Evolutionary conservation across 352 stramenopile genomes (phyloP).

Genomic region (Blastocystis sp.): DNA sequence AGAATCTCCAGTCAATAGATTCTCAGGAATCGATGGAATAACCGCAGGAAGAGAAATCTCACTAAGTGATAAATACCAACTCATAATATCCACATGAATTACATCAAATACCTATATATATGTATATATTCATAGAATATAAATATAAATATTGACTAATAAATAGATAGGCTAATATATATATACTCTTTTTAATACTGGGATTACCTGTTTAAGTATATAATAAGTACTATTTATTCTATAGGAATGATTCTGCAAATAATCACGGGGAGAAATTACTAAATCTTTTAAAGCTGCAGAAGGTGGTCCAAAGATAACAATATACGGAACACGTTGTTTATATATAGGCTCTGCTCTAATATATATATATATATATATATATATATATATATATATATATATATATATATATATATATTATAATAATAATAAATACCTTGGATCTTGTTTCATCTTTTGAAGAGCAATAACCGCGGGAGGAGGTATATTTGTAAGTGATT

Average conservation of each 20-base stretch:
- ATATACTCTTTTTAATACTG: slow-evolving; percentile 25
- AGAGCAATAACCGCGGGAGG: slow-evolving; percentile 15
- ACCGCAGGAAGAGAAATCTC: too few species aligned
- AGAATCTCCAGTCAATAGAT: too few species aligned
- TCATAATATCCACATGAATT: too few species aligned
- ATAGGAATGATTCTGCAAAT: slow-evolving; percentile 44
- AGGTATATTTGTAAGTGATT: background rate
- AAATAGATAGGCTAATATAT: too few species aligned
- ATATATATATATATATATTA: too few species aligned
- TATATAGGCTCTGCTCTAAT: slow-evolving; percentile 7
- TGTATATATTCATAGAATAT: too few species aligned
- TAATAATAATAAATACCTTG: background rate
- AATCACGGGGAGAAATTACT: slow-evolving; percentile 57
- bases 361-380: background rate
- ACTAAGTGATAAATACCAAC: too few species aligned
- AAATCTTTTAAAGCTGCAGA: slow-evolving; percentile 57
- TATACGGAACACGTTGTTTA: slow-evolving; percentile 50
- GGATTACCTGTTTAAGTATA: slow-evolving; percentile 58
- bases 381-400: too few species aligned
- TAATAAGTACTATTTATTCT: slow-evolving; percentile 69
- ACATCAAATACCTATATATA: too few species aligned
- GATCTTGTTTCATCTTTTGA: slow-evolving; percentile 42
- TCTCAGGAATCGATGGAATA: too few species aligned
- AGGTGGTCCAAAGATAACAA: slow-evolving; percentile 59
- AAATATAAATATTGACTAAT: too few species aligned